These are phyloP conservation scores for Curvularia eragrostidis DNA, from an alignment of 2,329 filamentous ascomycete species.

Conservation along the genomic window DNA sequence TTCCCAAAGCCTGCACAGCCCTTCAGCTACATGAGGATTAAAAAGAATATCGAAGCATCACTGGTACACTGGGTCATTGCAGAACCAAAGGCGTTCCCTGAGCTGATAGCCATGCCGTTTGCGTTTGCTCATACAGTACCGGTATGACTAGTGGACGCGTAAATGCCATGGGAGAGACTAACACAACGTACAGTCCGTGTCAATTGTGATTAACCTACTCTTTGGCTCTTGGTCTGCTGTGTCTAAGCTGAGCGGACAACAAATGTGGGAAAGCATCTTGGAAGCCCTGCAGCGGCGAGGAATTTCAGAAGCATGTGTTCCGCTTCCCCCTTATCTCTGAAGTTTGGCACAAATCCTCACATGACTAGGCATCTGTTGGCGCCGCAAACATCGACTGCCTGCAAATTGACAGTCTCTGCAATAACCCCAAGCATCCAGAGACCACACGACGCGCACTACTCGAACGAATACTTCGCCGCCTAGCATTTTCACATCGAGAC, in stretches of 20 bases:
- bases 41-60: conserved; percentile 12
- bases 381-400: not conserved
- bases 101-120: conserved; percentile 10
- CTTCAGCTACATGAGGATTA: not conserved
- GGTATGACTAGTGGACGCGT: conserved; percentile 6
- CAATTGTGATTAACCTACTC: not conserved
- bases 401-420: conserved; percentile 1
- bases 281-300: not conserved
- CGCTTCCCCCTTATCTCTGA: too few relatives aligned
- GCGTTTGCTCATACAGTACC: conserved; percentile 23
- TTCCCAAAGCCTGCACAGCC: not conserved
- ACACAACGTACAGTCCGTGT: not conserved
- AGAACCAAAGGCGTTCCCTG: conserved; percentile 10
- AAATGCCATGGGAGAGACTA: not conserved
- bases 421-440: not conserved
- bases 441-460: conserved; percentile 9
- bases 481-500: conserved; percentile 20
- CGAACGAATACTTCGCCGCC: conserved; percentile 20
- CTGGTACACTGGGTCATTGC: conserved; percentile 21
- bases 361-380: not conserved
- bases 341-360: not conserved
- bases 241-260: not conserved
- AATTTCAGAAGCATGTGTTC: not conserved
- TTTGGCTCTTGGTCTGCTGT: conserved; percentile 5
- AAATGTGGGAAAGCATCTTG: not conserved